phyloP scores from a whole-genome alignment of 768 basidiomycete genomes.

The Suillus subalutaceus region DNA sequence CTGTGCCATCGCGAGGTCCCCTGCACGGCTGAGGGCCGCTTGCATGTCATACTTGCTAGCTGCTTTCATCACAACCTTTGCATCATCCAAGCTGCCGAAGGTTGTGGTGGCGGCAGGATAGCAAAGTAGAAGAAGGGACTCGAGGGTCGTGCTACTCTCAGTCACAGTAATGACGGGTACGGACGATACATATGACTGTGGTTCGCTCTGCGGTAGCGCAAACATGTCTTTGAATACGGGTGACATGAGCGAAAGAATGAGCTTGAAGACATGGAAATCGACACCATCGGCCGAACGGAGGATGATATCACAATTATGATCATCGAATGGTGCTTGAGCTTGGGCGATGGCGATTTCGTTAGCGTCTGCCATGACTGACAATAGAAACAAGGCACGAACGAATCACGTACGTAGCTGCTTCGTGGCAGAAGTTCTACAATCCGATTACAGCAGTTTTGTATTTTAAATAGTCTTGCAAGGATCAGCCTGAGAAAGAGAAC shows the following conservation, averaged over 20 bases:
- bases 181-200: neutral
- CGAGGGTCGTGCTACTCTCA: conserved; percentile 23
- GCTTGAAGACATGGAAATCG: conserved; percentile 17
- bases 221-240: conserved; percentile 54
- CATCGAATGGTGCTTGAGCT: conserved; percentile 13
- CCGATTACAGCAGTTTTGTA: neutral
- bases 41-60: neutral
- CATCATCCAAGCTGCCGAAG: neutral
- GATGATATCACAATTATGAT: conserved; percentile 18
- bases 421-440: too few relatives aligned
- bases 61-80: neutral
- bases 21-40: neutral
- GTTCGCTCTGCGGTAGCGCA: conserved; percentile 39
- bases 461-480: neutral
- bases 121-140: conserved; percentile 41
- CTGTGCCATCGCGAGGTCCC: neutral
- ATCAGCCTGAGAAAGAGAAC: neutral
- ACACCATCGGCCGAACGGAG: conserved; percentile 15
- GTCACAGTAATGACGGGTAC: conserved; percentile 14
- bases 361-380: neutral
- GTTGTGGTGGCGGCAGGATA: conserved; percentile 31
- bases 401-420: too few relatives aligned
- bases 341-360: neutral
- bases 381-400: too few relatives aligned
- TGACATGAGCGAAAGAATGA: conserved; percentile 50